phyloP scores from a whole-genome alignment of 345 rosid genomes.

The Atalantia buxifolia region DNA sequence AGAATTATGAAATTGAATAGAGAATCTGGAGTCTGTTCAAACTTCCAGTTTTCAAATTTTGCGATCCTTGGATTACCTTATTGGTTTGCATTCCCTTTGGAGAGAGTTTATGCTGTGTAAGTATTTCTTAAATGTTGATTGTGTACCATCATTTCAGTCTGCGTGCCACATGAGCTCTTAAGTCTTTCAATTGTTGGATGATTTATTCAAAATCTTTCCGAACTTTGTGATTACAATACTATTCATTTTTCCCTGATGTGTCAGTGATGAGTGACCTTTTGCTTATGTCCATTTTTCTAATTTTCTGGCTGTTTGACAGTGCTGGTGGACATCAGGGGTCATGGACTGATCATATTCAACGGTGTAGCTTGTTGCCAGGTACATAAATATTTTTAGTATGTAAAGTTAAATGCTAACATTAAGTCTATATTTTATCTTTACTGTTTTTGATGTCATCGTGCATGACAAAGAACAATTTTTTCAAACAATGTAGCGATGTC shows the following conservation, averaged over 20 bases:
- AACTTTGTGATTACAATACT: background rate
- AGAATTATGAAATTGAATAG: conserved; percentile 56
- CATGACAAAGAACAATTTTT: background rate
- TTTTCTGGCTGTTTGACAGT: conserved; percentile 40
- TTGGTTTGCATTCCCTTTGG: conserved; percentile 67
- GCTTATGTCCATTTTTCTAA: background rate
- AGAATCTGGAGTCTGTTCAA: conserved; percentile 62
- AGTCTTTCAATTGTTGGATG: background rate
- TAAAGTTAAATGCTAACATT: background rate
- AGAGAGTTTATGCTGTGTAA: conserved; percentile 67
- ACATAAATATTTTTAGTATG: conserved; percentile 3
- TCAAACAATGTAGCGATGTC: background rate
- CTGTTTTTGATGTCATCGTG: background rate
- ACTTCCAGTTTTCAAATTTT: conserved; percentile 62
- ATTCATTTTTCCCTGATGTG: conserved; percentile 1
- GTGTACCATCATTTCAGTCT: background rate
- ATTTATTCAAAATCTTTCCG: background rate
- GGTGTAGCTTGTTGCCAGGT: conserved; percentile 80
- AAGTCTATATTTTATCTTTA: background rate
- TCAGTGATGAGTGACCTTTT: background rate
- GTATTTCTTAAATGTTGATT: conserved; percentile 25
- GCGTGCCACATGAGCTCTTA: background rate
- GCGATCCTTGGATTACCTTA: conserved; percentile 86
- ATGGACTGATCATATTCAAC: conserved; percentile 45
- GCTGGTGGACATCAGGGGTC: conserved; percentile 41